Percentiles rank a stretch among this genome's conserved stretches.
Evolutionary conservation across 495 filamentous ascomycete species (phyloP).

Genomic region (Penicillium dipodomyicola): DNA sequence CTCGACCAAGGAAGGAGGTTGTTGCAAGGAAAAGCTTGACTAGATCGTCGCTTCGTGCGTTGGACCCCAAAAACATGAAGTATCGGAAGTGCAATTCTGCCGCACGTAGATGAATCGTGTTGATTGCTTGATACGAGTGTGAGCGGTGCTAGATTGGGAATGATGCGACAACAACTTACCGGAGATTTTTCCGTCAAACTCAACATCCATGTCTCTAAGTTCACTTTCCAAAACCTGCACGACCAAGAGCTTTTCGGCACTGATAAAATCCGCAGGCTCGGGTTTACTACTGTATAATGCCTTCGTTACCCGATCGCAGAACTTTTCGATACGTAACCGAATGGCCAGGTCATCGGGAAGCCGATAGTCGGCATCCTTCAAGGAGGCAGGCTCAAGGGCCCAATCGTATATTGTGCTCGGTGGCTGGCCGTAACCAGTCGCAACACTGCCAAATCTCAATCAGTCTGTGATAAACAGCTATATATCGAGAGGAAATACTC

Average conservation of each 20-base stretch:
- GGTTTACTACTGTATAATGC: constrained; percentile 79
- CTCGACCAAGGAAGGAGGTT: constrained; percentile 47
- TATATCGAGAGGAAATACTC: constrained; percentile 15
- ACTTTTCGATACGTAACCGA: constrained; percentile 77
- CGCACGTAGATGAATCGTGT: constrained; percentile 49
- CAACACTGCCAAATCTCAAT: constrained; percentile 54
- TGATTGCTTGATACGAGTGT: constrained; percentile 57
- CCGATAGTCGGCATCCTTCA: constrained; percentile 61
- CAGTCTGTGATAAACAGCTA: background rate
- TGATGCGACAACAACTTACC: constrained; percentile 56
- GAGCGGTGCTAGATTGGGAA: constrained; percentile 61
- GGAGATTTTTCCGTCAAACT: constrained; percentile 44
- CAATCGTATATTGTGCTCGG: constrained; percentile 83
- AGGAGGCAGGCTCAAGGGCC: constrained; percentile 66
- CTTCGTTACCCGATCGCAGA: constrained; percentile 82
- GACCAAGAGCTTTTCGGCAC: constrained; percentile 66
- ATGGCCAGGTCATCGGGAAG: constrained; percentile 65
- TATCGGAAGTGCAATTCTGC: constrained; percentile 47
- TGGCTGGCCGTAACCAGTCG: constrained; percentile 88
- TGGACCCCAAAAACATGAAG: constrained; percentile 48
- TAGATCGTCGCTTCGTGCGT: constrained; percentile 68
- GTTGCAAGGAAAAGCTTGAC: constrained; percentile 65
- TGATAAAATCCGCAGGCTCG: constrained; percentile 71
- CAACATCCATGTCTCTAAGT: constrained; percentile 52
- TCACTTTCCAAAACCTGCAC: constrained; percentile 55